Conservation (phyloP, 2,329 filamentous ascomycete genomes). For the Ophiostoma quercus region DNA sequence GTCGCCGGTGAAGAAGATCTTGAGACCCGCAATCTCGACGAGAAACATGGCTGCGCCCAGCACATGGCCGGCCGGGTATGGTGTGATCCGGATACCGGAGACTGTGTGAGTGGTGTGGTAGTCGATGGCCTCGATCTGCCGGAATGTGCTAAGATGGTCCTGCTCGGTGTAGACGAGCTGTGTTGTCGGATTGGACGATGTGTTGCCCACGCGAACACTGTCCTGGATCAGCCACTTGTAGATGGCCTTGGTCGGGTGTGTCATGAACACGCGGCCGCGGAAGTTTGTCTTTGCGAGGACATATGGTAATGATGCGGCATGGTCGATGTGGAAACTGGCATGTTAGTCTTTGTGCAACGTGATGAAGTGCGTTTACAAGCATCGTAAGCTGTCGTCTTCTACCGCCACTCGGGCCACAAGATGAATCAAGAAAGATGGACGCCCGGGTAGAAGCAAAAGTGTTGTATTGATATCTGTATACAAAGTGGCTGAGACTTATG, state of each 20-base stretch:
- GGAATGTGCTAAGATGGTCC: constrained; percentile 89
- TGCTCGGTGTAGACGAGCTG: constrained; percentile 90
- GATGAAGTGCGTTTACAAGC: background rate
- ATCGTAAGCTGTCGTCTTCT: background rate
- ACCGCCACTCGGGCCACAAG: background rate
- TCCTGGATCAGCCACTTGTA: constrained; percentile 99
- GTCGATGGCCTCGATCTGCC: constrained; percentile 93
- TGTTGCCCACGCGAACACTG: constrained; percentile 81
- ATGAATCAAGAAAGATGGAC: constrained; percentile 1
- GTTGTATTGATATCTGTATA: constrained; percentile 32
- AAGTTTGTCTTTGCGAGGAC: constrained; percentile 98
- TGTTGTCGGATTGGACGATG: constrained; percentile 56
- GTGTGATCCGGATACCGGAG: constrained; percentile 91
- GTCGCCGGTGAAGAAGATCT: constrained; percentile 95
- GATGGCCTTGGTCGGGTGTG: constrained; percentile 96
- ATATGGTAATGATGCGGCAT: constrained; percentile 97
- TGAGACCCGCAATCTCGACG: constrained; percentile 92
- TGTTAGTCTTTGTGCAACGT: constrained; percentile 6
- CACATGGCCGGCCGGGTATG: constrained; percentile 96
- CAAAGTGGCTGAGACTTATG: constrained; percentile 22
- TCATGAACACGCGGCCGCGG: constrained; percentile 96
- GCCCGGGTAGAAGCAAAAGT: constrained; percentile 16
- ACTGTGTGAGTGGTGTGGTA: constrained; percentile 98
- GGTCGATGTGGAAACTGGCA: constrained; percentile 89
- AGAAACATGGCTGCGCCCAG: constrained; percentile 97